Percentiles rank a stretch among this genome's conserved stretches.
Evolutionary conservation across 192 early-diverging fungal species (phyloP).

Genomic region (Oehlia diaphana): DNA sequence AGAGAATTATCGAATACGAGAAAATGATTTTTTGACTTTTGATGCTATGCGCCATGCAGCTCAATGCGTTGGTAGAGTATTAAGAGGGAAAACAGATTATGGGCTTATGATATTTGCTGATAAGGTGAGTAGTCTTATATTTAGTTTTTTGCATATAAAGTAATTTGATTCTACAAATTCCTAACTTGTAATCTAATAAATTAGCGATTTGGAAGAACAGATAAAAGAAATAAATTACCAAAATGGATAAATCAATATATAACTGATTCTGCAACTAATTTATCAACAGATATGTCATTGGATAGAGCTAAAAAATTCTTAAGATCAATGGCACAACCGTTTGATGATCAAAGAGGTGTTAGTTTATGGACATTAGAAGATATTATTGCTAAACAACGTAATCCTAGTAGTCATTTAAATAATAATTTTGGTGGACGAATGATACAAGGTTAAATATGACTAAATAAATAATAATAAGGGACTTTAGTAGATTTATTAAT

Average conservation of each 20-base stretch:
- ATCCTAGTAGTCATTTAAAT: background rate
- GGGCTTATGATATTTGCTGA: slow-evolving; percentile 99
- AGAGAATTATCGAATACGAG: slow-evolving; percentile 89
- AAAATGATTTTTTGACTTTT: slow-evolving; percentile 99
- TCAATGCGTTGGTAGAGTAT: slow-evolving; percentile 96
- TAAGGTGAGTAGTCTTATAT: slow-evolving; percentile 55
- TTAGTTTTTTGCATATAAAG: background rate
- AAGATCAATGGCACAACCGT: slow-evolving; percentile 94
- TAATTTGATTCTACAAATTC: background rate
- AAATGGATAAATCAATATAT: slow-evolving; percentile 94
- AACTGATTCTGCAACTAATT: slow-evolving; percentile 82
- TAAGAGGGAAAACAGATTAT: slow-evolving; percentile 98
- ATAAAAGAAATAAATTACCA: slow-evolving; percentile 95
- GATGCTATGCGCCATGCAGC: slow-evolving; percentile 99
- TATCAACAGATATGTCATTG: slow-evolving; percentile 98
- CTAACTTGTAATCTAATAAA: background rate
- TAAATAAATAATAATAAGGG: too few species aligned
- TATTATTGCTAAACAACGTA: slow-evolving; percentile 51
- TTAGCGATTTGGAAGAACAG: slow-evolving; percentile 86
- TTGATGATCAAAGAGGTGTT: slow-evolving; percentile 84
- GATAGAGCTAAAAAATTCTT: slow-evolving; percentile 90
- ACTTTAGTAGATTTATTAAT: too few species aligned
- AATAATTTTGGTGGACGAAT: background rate
- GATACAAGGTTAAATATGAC: background rate
- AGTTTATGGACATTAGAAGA: slow-evolving; percentile 83